Percentiles rank a stretch among this genome's conserved stretches.
Conservation (phyloP, 371 early-diverging fungal species). For the Mortierella sp. region DNA sequence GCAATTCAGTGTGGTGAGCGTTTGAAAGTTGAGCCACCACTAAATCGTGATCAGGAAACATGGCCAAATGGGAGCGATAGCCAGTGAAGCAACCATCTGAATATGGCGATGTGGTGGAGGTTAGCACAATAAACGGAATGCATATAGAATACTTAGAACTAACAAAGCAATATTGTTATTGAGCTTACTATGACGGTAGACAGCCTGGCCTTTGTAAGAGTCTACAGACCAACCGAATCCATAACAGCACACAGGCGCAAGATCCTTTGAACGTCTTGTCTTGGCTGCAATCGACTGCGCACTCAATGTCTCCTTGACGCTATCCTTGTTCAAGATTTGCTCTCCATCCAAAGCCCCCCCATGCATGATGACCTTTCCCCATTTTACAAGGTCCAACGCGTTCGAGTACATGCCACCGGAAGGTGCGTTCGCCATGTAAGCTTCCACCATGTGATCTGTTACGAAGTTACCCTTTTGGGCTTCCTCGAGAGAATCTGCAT, state of each 20-base stretch:
- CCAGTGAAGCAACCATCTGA: constrained; percentile 19
- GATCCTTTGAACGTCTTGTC: background rate
- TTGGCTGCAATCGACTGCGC: background rate
- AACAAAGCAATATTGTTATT: no score
- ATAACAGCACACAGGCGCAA: background rate
- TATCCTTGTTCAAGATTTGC: constrained; percentile 13
- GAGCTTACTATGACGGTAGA: constrained; percentile 13
- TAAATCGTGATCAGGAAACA: constrained; percentile 32
- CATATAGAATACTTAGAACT: no score
- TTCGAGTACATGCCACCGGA: constrained; percentile 24
- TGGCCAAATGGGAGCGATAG: constrained; percentile 2
- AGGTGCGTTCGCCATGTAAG: constrained; percentile 7
- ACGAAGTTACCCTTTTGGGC: constrained; percentile 10
- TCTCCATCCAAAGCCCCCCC: constrained; percentile 14
- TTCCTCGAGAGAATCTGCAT: constrained; percentile 3
- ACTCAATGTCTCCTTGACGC: background rate
- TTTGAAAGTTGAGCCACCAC: constrained; percentile 26
- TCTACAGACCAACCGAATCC: constrained; percentile 3
- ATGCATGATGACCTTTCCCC: constrained; percentile 11
- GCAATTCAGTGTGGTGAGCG: constrained; percentile 4
- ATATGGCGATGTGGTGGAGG: background rate
- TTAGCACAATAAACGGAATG: no score
- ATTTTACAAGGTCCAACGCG: constrained; percentile 9
- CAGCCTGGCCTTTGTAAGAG: constrained; percentile 10
- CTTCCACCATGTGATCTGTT: background rate